These are phyloP conservation scores for Penicillium fimorum DNA, from an alignment of 495 filamentous ascomycete species.

Conservation along the genomic window DNA sequence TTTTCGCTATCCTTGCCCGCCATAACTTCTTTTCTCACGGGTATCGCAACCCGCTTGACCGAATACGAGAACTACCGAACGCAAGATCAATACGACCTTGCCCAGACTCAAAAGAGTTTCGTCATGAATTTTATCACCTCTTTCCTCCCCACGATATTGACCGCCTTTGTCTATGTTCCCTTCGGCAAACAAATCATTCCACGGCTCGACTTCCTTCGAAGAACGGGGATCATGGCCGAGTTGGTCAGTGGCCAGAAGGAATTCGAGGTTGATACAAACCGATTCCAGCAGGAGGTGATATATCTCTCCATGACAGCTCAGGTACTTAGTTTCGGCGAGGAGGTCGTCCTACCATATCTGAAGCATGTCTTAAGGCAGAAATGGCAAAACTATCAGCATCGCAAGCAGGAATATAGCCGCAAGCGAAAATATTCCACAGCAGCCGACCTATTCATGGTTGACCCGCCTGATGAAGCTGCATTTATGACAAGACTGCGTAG, in stretches of 20 bases:
- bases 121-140: conserved; percentile 95
- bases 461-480: conserved; percentile 66
- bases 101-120: conserved; percentile 87
- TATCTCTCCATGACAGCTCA: conserved; percentile 94
- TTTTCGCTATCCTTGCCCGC: conserved; percentile 75
- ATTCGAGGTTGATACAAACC: conserved; percentile 74
- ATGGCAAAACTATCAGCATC: conserved; percentile 38
- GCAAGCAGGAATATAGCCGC: conserved; percentile 15
- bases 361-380: conserved; percentile 57
- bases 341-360: conserved; percentile 78
- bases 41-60: conserved; percentile 72
- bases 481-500: conserved; percentile 77
- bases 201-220: conserved; percentile 73
- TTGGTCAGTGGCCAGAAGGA: conserved; percentile 30
- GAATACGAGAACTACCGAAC: conserved; percentile 92
- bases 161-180: conserved; percentile 93
- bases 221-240: conserved; percentile 24
- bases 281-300: conserved; percentile 87
- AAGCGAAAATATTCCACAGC: conserved; percentile 27
- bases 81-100: conserved; percentile 71
- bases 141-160: conserved; percentile 87
- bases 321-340: conserved; percentile 80
- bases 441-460: conserved; percentile 33
- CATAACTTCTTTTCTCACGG: conserved; percentile 69
- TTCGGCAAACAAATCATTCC: conserved; percentile 83